Evolutionary conservation across 208 protist genomes (phyloP).

Genomic region (Endotrypanum monterogeii): DNA sequence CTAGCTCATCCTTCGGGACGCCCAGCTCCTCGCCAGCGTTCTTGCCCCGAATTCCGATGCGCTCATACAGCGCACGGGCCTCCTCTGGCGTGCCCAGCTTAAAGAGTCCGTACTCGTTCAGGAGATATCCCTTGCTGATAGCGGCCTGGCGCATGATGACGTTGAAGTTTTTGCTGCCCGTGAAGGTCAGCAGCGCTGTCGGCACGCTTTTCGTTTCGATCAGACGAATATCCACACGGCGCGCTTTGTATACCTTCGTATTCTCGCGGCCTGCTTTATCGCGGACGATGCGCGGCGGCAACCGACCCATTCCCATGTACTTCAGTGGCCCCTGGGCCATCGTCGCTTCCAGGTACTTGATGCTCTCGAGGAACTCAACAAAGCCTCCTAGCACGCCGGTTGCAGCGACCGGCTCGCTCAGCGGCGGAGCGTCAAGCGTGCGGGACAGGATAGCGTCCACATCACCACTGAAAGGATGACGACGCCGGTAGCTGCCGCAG

Average conservation of each 20-base stretch:
- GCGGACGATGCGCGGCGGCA: conserved; percentile 72
- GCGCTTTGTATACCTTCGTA: conserved; percentile 86
- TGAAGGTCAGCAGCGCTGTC: conserved; percentile 93
- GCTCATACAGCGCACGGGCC: conserved; percentile 77
- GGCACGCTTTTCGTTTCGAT: conserved; percentile 86
- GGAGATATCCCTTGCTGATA: conserved; percentile 85
- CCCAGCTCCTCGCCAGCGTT: conserved; percentile 82
- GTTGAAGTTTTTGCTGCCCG: conserved; percentile 94
- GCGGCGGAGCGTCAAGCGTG: conserved; percentile 50
- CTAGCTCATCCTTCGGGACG: conserved; percentile 81
- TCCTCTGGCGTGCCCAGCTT: conserved; percentile 84
- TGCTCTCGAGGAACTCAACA: conserved; percentile 64
- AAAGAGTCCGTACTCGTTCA: conserved; percentile 92
- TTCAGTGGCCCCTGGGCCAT: conserved; percentile 89
- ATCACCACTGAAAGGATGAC: conserved; percentile 85
- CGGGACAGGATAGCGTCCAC: conserved; percentile 87
- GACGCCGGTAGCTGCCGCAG: conserved; percentile 89
- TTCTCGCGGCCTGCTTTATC: conserved; percentile 66
- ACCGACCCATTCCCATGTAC: conserved; percentile 91
- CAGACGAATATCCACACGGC: conserved; percentile 90
- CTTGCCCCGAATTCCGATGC: conserved; percentile 63
- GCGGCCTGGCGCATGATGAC: conserved; percentile 91
- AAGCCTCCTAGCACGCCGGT: conserved; percentile 67
- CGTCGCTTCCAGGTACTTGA: conserved; percentile 83
- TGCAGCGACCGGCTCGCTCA: conserved; percentile 68